Base-by-base conservation (phyloP, 345 rosid species). In the Eucalyptus sideroxylon region DNA sequence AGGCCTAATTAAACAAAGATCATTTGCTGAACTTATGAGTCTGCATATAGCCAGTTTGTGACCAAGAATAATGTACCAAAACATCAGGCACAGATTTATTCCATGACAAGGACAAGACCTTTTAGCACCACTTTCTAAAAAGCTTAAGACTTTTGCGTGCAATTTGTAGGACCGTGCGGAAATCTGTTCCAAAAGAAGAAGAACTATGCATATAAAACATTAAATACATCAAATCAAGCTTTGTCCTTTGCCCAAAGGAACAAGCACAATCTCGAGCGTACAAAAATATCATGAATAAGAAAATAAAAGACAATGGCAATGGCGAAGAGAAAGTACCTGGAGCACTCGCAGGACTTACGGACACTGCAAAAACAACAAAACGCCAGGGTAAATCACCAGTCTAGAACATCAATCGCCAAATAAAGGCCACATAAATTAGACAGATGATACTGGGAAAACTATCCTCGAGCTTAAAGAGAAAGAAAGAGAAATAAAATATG, bases 261-360 rank as follows among this genome's bases (percentile, higher is more conserved):
- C 27, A 37, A 21, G 47, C 27, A 40, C 16, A 40, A 40, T 77
- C 83, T 40, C 83, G 83, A 77, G 83, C 83, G 83, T 77, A 77
- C 40, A 51, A n/a, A 86, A 30, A 86, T n/a, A 19, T 50, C 14
- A 31, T 19, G 88, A 86, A 16, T 56, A 17, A 31, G 45, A 24
- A 86, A 86, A 27, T 13, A 11, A 51, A 86, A 86, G 26, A 27
- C 14, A 10, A 77, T 5, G 30, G 47, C 85, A 77, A 40, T 21
- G 42, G 37, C 45, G 45, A 21, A 4, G 50, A 44, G 11, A n/a
- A 15, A 82, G 87, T 90, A 92, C 94, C 94, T 72, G 95, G 95
- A 30, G 95, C 91, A 42, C 89, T 93, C 81, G 92, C 89, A 49
- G 98, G 95, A 87, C 93, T 5, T 45, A 91, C 3, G 26, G 95